Percentiles rank a stretch among this genome's conserved stretches.
These are phyloP conservation scores for Colletotrichum simmondsii DNA, from an alignment of 2,329 filamentous ascomycete species.

Conservation along the genomic window DNA sequence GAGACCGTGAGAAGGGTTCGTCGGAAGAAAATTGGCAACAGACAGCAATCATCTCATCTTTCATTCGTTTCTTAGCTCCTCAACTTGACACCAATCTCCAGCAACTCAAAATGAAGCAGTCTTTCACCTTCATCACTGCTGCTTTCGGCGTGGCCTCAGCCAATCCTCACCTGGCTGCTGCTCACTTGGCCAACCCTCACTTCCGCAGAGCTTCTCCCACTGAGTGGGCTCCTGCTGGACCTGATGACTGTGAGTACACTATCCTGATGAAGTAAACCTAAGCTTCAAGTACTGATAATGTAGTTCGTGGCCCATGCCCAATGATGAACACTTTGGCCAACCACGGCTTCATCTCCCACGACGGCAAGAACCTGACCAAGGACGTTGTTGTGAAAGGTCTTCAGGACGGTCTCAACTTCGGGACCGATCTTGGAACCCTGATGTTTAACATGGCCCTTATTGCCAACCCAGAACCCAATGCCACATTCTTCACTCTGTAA, in stretches of 20 bases:
- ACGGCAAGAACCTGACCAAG: conserved; percentile 54
- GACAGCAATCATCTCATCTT: background rate
- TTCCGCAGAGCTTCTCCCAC: background rate
- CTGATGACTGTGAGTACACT: conserved; percentile 14
- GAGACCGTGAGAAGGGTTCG: background rate
- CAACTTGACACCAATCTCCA: background rate
- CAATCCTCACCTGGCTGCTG: conserved; percentile 1
- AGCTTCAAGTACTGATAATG: background rate
- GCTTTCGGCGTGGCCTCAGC: background rate
- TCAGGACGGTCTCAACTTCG: conserved; percentile 54
- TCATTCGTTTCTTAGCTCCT: background rate
- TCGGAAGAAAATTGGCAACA: background rate
- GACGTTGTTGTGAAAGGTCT: conserved; percentile 51
- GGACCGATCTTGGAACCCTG: conserved; percentile 47
- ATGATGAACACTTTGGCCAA: conserved; percentile 65
- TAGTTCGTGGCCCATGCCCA: conserved; percentile 57
- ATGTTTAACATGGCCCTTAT: conserved; percentile 56
- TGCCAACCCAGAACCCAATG: conserved; percentile 55
- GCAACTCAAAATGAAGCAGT: conserved; percentile 15
- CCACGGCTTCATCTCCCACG: conserved; percentile 58
- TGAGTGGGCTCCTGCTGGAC: conserved; percentile 12
- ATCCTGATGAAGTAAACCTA: fast-evolving
- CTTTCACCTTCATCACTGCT: background rate
- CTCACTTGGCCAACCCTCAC: conserved; percentile 3
- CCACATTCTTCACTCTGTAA: conserved; percentile 52